Evolutionary conservation across 805 yeast genomes (phyloP).

Genomic region (Sporopachydermia lactativora): DNA sequence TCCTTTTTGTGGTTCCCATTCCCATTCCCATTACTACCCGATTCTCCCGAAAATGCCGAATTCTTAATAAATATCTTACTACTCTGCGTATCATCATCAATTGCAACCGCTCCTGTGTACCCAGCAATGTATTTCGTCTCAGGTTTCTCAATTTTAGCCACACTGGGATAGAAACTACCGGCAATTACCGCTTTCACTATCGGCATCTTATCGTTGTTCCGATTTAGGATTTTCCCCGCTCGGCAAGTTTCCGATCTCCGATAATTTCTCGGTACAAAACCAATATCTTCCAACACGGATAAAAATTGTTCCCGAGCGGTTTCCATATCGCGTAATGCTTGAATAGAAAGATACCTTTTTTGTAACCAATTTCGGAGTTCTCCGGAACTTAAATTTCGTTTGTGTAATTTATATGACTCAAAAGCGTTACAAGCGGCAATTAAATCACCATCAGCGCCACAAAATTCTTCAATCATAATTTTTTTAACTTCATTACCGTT

Average conservation of each 20-base stretch:
- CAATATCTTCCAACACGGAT: slow-evolving; percentile 60
- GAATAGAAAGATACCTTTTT: slow-evolving; percentile 46
- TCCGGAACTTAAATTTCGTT: slow-evolving; percentile 13
- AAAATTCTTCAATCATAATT: slow-evolving; percentile 17
- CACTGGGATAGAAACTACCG: slow-evolving; percentile 72
- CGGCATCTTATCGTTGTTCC: slow-evolving; percentile 34
- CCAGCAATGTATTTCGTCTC: slow-evolving; percentile 62
- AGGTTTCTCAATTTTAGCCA: slow-evolving; percentile 71
- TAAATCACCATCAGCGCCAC: slow-evolving; percentile 63
- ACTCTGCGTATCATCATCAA: slow-evolving; percentile 68
- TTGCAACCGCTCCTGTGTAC: slow-evolving; percentile 65
- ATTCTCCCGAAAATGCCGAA: too few relatives aligned
- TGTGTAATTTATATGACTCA: slow-evolving; percentile 31
- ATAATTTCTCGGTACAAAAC: slow-evolving; percentile 51
- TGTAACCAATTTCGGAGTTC: slow-evolving; percentile 31
- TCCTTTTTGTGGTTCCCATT: slow-evolving; percentile 7
- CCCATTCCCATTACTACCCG: slow-evolving; percentile 22
- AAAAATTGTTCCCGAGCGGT: slow-evolving; percentile 60
- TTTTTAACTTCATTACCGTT: slow-evolving; percentile 49
- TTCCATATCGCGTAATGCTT: slow-evolving; percentile 53
- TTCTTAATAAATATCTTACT: slow-evolving; percentile 64
- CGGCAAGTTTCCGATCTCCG: slow-evolving; percentile 11
- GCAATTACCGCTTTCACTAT: slow-evolving; percentile 57
- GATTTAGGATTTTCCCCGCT: slow-evolving; percentile 25
- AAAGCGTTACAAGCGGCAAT: slow-evolving; percentile 51